Base-by-base conservation (phyloP, 169 alveolate species). In the Plasmodium blacklocki region DNA sequence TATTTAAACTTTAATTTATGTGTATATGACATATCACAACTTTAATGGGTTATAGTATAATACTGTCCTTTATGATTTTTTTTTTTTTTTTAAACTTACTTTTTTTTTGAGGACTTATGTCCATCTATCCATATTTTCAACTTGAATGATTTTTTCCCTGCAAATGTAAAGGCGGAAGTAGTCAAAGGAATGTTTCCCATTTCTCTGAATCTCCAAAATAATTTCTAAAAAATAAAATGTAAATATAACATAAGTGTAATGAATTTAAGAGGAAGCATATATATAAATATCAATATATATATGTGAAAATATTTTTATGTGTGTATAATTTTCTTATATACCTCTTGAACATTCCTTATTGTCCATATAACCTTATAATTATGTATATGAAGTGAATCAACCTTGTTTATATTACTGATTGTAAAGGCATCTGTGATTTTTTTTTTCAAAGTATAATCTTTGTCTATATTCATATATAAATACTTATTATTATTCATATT, bases 61-160 rank as follows among this genome's bases (percentile, higher is more conserved):
- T 32, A 32, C 43, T 2, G 7, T 32, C 43, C 5, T 32, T 5
- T 32, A 32, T 0, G 43, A 32, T 32, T 32, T 32, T 32, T 26
- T n/a, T n/a, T 26, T 26, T 26, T 26, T 32, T 32, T 32, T 32
- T 32, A 32, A 32, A 32, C 43, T 80, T 80, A 86, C 92, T 64
- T 39, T 74, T 86, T 86, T 54, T 72, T 86, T 50, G 92, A 86
- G 60, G 92, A 86, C 29, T 86, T 86, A 74, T 86, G 92, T 14
- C 92, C 92, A 73, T 86, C 92, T 52, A 86, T 50, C 92, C 92
- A 86, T n/a, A 86, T 62, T 73, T 86, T 86, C 47, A 86, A 86
- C 23, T 86, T 86, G 63, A 86, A 86, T 45, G 78, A 86, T 39
- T 86, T 86, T 45, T 86, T 86, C n/a, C 92, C 92, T 0, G 92